Percentiles rank a stretch among this genome's conserved stretches.
Conservation (phyloP, 2,329 filamentous ascomycete genomes). For the Exophiala aquamarina region DNA sequence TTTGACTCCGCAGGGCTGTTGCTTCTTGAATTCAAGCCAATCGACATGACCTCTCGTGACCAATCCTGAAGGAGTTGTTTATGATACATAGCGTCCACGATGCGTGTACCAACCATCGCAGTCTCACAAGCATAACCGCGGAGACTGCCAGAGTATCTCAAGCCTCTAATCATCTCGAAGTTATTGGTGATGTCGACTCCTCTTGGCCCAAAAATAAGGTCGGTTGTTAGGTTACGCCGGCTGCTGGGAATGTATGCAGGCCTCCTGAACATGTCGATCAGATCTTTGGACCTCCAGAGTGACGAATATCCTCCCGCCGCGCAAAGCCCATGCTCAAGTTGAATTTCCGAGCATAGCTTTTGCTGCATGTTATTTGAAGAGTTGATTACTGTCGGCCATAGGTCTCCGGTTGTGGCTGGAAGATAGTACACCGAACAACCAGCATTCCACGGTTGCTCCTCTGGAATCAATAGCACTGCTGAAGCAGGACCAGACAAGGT, state of each 20-base stretch:
- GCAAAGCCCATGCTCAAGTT: neutral
- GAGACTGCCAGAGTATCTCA: slow-evolving; percentile 4
- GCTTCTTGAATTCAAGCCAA: neutral
- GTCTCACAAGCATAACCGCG: slow-evolving; percentile 9
- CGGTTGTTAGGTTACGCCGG: neutral
- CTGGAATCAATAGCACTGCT: slow-evolving; percentile 6
- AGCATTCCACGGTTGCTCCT: slow-evolving; percentile 2
- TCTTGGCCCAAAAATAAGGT: neutral
- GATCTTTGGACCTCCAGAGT: neutral
- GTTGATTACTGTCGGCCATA: neutral
- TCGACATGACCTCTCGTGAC: neutral
- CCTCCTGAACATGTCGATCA: slow-evolving; percentile 4
- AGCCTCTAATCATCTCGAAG: neutral
- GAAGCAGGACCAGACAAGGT: slow-evolving; percentile 6
- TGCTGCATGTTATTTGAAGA: neutral
- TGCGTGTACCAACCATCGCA: neutral
- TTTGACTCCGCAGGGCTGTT: neutral
- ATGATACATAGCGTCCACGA: slow-evolving; percentile 4
- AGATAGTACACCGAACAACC: slow-evolving; percentile 3
- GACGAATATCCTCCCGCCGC: neutral
- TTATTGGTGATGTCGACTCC: neutral
- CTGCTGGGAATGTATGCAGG: neutral
- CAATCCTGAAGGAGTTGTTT: slow-evolving; percentile 5
- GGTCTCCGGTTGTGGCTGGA: neutral
- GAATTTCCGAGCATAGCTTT: neutral